Conservation (phyloP, 805 yeast genomes). For the Yamadazyma philogaea region DNA sequence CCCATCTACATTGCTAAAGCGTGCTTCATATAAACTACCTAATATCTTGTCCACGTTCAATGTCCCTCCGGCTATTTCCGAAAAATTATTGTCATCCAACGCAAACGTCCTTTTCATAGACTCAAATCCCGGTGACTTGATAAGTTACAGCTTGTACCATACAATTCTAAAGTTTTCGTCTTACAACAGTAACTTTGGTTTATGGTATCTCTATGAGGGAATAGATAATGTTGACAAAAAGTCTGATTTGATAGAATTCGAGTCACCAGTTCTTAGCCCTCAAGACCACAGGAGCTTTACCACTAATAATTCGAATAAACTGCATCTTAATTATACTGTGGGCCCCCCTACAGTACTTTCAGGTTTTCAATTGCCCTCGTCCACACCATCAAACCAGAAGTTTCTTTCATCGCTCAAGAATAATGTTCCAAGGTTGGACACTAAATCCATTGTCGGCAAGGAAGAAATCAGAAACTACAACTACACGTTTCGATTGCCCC, state of each 20-base stretch:
- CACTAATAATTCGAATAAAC: constrained; percentile 5
- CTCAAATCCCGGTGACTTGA: constrained; percentile 17
- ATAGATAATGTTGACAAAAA: constrained; percentile 1
- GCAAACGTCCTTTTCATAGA: constrained; percentile 23
- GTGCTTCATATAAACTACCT: constrained; percentile 31
- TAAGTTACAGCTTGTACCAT: constrained; percentile 36
- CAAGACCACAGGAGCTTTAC: background rate
- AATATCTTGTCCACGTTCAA: constrained; percentile 32
- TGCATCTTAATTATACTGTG: background rate
- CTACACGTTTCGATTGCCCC: constrained; percentile 24
- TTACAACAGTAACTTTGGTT: constrained; percentile 12
- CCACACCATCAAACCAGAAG: constrained; percentile 33
- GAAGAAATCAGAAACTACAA: constrained; percentile 16
- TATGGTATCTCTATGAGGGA: constrained; percentile 12
- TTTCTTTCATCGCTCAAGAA: constrained; percentile 36
- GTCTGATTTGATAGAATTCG: constrained; percentile 9
- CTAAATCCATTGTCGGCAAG: constrained; percentile 9
- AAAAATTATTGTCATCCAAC: constrained; percentile 14
- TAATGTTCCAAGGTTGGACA: constrained; percentile 26
- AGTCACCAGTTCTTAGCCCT: constrained; percentile 7
- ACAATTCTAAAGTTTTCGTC: constrained; percentile 29
- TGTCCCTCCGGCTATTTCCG: constrained; percentile 20
- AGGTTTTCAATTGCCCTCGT: constrained; percentile 43
- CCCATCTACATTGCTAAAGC: constrained; percentile 43
- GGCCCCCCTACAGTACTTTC: constrained; percentile 22